These are phyloP conservation scores for Raffaelea ambrosiae DNA, from an alignment of 2,329 filamentous ascomycete genomes.

Conservation along the genomic window DNA sequence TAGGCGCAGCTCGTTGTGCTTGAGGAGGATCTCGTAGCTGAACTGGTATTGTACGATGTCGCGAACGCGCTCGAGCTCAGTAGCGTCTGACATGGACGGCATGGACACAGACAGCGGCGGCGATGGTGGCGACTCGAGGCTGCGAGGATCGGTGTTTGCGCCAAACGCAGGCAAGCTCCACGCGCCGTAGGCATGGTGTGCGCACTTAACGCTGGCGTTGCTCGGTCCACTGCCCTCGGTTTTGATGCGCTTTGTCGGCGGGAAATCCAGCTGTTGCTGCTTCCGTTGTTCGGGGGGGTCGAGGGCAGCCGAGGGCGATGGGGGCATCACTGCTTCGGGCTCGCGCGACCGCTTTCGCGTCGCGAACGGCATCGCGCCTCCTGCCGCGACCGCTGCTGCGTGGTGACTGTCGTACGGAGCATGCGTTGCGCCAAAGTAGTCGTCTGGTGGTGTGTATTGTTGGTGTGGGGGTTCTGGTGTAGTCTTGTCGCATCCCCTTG, in stretches of 20 bases:
- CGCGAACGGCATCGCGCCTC: background rate
- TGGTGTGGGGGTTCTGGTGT: constrained; percentile 31
- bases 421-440: constrained; percentile 18
- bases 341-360: constrained; percentile 10
- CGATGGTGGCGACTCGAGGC: constrained; percentile 9
- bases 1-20: constrained; percentile 87
- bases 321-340: constrained; percentile 3
- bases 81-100: constrained; percentile 10
- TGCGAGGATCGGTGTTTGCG: background rate
- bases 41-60: constrained; percentile 79
- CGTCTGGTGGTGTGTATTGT: background rate
- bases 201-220: constrained; percentile 13
- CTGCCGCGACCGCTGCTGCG: constrained; percentile 16
- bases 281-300: constrained; percentile 1
- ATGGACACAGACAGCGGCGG: constrained; percentile 7
- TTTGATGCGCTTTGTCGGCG: constrained; percentile 16
- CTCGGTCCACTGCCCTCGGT: constrained; percentile 24
- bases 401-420: background rate
- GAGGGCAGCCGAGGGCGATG: constrained; percentile 4
- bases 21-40: constrained; percentile 82
- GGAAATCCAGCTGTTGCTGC: background rate
- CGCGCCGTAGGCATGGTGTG: too few species aligned
- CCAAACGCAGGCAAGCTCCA: too few species aligned
- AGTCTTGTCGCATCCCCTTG: constrained; percentile 47
- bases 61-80: constrained; percentile 45